phyloP scores from a whole-genome alignment of 768 basidiomycete genomes.

The Amanita pallidorosea region DNA sequence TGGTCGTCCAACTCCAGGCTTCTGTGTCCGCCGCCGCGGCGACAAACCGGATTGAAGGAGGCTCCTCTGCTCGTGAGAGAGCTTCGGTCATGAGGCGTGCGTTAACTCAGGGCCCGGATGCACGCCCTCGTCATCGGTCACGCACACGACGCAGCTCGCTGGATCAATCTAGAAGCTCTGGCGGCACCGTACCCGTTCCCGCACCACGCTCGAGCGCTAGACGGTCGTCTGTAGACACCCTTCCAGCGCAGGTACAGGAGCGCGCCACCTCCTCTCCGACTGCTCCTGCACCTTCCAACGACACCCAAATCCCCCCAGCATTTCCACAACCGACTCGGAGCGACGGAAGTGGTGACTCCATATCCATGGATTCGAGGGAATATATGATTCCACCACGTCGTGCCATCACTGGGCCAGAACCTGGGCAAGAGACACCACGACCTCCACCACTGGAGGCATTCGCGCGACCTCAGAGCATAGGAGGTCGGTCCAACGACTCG shows the following conservation, averaged over 20 bases:
- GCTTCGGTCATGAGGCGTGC: not conserved
- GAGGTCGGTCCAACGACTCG: not conserved
- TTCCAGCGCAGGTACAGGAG: not conserved
- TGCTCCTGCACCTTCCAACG: not conserved
- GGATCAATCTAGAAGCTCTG: not conserved
- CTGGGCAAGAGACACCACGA: not conserved
- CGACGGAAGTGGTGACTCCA: not conserved
- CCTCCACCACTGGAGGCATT: not conserved
- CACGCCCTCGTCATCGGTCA: not conserved
- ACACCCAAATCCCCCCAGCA: not conserved
- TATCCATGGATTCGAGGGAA: not conserved
- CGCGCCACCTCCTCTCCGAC: not conserved
- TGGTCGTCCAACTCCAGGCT: not conserved
- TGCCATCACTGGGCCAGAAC: not conserved
- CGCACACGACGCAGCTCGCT: not conserved
- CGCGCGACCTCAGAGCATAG: not conserved
- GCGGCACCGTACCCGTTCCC: not conserved
- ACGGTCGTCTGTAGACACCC: not conserved
- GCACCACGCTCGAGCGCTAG: not conserved
- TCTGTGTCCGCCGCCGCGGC: not conserved
- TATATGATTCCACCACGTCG: not conserved
- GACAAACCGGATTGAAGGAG: not conserved
- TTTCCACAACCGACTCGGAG: not conserved
- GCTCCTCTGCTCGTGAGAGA: not conserved
- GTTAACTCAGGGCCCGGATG: slow-evolving; percentile 1